Percentiles rank a stretch among this genome's conserved stretches.
Conservation (phyloP, 75 land plant genomes). For the Pinus tabuliformis region DNA sequence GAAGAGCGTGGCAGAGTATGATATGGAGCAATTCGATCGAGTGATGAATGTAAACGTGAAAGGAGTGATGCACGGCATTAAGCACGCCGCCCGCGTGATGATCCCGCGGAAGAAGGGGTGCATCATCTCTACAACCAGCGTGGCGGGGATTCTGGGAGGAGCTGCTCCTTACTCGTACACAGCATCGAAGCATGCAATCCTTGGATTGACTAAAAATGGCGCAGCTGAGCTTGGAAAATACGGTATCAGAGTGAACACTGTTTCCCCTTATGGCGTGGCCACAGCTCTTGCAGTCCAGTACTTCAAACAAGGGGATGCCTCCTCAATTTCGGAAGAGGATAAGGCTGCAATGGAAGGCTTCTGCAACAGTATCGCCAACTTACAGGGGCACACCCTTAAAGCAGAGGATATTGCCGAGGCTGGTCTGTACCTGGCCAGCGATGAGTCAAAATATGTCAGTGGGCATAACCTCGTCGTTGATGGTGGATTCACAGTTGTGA, state of each 20-base stretch:
- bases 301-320: background rate
- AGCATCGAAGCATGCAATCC: conserved; percentile 34
- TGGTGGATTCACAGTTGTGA: conserved; percentile 1
- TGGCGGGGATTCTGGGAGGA: conserved; percentile 12
- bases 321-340: background rate
- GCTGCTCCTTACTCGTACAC: conserved; percentile 29
- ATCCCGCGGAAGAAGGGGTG: conserved; percentile 6
- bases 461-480: conserved; percentile 9
- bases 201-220: conserved; percentile 32
- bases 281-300: conserved; percentile 20
- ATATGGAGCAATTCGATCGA: too few species aligned
- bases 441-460: background rate
- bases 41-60: too few species aligned
- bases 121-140: conserved; percentile 43
- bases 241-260: conserved; percentile 45
- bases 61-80: too few species aligned
- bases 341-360: background rate
- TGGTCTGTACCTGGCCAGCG: background rate
- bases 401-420: conserved; percentile 2
- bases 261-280: conserved; percentile 32
- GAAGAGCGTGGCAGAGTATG: too few species aligned
- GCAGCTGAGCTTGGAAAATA: conserved; percentile 46
- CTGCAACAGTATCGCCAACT: background rate
- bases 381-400: background rate
- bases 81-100: too few species aligned